Percentiles rank a stretch among this genome's conserved stretches.
phyloP scores from a whole-genome alignment of 192 early-diverging fungal species.

The Linderina pennispora region DNA sequence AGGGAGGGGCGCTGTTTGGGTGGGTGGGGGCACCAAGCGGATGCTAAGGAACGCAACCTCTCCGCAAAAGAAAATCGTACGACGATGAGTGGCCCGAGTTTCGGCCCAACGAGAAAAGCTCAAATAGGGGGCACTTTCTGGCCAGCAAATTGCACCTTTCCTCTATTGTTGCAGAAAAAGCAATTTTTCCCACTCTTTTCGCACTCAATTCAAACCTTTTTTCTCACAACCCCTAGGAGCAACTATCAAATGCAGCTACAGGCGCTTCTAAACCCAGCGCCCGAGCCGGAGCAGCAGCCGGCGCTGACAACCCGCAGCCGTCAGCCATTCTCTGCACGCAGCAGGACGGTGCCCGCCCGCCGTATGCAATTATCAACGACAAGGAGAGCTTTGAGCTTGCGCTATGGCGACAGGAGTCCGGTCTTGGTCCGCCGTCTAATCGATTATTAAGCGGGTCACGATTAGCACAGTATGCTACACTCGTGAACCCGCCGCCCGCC shows the following conservation, averaged over 20 bases:
- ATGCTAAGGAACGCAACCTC: too few relatives aligned
- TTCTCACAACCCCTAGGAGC: too few relatives aligned
- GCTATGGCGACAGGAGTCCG: constrained; percentile 23
- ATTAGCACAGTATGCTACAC: not conserved
- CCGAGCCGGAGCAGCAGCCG: not conserved
- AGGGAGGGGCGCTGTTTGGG: too few relatives aligned
- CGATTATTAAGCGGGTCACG: not conserved
- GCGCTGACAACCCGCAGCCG: not conserved
- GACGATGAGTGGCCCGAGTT: too few relatives aligned
- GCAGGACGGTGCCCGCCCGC: not conserved
- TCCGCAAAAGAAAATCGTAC: too few relatives aligned
- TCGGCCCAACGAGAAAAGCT: too few relatives aligned
- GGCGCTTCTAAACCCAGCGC: constrained; percentile 8
- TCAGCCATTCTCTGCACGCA: not conserved
- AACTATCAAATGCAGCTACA: constrained; percentile 10
- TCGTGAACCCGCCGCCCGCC: not conserved
- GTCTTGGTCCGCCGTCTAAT: constrained; percentile 15
- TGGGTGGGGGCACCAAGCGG: too few relatives aligned
- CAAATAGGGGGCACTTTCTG: too few relatives aligned
- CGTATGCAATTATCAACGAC: constrained; percentile 1
- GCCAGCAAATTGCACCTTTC: too few relatives aligned
- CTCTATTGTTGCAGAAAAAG: too few relatives aligned
- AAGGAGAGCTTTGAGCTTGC: constrained; percentile 14
- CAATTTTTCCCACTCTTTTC: too few relatives aligned
- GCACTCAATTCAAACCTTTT: too few relatives aligned